phyloP scores from a whole-genome alignment of 2,329 filamentous ascomycete species.

The Lasiodiplodia sp. region DNA sequence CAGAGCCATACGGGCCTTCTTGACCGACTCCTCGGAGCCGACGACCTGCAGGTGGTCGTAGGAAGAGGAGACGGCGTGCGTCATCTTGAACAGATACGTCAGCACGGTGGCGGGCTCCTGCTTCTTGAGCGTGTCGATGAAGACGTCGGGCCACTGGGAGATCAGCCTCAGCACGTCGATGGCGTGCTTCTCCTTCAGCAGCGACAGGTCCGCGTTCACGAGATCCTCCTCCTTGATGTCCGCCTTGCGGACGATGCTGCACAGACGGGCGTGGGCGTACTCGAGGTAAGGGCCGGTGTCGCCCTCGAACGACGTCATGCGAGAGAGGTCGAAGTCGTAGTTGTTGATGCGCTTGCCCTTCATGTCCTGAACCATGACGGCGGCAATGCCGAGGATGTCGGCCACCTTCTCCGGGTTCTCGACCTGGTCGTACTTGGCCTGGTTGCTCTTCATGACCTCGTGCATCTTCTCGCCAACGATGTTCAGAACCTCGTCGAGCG shows the following conservation, averaged over 20 bases:
- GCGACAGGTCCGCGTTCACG: slow-evolving; percentile 67
- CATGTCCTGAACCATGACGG: slow-evolving; percentile 99
- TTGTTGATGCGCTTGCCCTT: slow-evolving; percentile 80
- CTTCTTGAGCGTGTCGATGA: slow-evolving; percentile 84
- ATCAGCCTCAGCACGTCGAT: slow-evolving; percentile 76
- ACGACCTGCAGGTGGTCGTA: slow-evolving; percentile 85
- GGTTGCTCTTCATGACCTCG: slow-evolving; percentile 92
- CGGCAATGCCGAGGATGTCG: slow-evolving; percentile 89
- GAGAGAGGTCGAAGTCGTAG: slow-evolving; percentile 78
- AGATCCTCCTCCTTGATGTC: slow-evolving; percentile 61
- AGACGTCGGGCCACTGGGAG: slow-evolving; percentile 85
- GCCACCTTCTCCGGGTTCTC: slow-evolving; percentile 81
- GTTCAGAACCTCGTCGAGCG: slow-evolving; percentile 57
- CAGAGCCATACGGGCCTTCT: slow-evolving; percentile 76
- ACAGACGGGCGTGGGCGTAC: slow-evolving; percentile 78
- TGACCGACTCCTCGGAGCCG: slow-evolving; percentile 76
- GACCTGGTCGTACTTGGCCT: slow-evolving; percentile 88
- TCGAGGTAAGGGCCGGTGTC: slow-evolving; percentile 87
- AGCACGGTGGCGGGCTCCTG: slow-evolving; percentile 75
- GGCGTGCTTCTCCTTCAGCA: slow-evolving; percentile 76
- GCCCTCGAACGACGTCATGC: slow-evolving; percentile 84
- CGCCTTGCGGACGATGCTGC: slow-evolving; percentile 65
- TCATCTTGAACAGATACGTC: slow-evolving; percentile 85
- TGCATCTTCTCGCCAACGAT: slow-evolving; percentile 92
- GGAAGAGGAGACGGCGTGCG: slow-evolving; percentile 78